Evolutionary conservation across 2,329 filamentous ascomycete genomes (phyloP).

Genomic region (Talaromyces rugulosus): DNA sequence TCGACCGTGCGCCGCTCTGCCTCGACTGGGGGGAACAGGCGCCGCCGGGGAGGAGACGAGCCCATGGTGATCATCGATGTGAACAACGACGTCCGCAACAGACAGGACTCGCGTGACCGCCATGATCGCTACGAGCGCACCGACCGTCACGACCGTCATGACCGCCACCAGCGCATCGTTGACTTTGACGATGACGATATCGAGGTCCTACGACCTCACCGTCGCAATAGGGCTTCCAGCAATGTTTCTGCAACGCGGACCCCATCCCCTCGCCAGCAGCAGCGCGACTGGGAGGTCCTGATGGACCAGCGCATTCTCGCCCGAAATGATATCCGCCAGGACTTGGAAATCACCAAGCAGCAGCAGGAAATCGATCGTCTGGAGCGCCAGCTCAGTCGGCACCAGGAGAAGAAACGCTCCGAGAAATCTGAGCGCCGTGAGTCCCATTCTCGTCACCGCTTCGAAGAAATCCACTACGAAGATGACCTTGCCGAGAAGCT

Average conservation of each 20-base stretch:
- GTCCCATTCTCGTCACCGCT: constrained; percentile 15
- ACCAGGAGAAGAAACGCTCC: constrained; percentile 14
- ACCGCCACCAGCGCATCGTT: constrained; percentile 10
- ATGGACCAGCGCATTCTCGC: constrained; percentile 32
- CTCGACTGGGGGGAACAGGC: constrained; percentile 29
- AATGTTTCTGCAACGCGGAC: constrained; percentile 10
- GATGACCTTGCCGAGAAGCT: constrained; percentile 36
- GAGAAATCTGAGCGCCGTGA: constrained; percentile 16
- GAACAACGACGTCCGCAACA: constrained; percentile 23
- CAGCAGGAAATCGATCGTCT: constrained; percentile 34
- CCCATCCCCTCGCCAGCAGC: constrained; percentile 15
- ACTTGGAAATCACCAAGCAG: constrained; percentile 30
- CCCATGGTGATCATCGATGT: constrained; percentile 33
- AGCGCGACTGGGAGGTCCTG: constrained; percentile 31
- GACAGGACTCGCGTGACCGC: constrained; percentile 24
- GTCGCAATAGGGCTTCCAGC: constrained; percentile 20
- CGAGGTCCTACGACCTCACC: constrained; percentile 17
- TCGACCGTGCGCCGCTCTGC: constrained; percentile 28
- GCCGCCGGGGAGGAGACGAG: constrained; percentile 23
- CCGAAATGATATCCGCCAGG: constrained; percentile 29
- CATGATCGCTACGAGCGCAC: constrained; percentile 21
- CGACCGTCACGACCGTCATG: constrained; percentile 22
- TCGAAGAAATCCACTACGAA: constrained; percentile 42
- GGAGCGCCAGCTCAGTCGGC: constrained; percentile 28
- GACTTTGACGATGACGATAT: constrained; percentile 11